These are phyloP conservation scores for Vitis rotundifolia DNA, from an alignment of 164 flowering plant species.

Conservation along the genomic window DNA sequence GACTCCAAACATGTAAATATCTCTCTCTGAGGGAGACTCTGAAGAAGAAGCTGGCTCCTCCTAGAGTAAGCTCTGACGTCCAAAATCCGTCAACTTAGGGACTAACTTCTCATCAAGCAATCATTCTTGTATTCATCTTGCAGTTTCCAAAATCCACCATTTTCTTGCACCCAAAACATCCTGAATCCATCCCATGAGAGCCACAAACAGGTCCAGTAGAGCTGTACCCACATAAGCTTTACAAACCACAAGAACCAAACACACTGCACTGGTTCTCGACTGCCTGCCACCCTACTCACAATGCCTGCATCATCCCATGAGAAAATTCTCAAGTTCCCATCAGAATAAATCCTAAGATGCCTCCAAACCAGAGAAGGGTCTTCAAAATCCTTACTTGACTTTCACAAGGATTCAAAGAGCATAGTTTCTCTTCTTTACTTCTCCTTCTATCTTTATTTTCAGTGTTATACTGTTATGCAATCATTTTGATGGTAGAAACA, in stretches of 20 bases:
- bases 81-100: slow-evolving; percentile 52
- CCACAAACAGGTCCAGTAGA: slow-evolving; percentile 41
- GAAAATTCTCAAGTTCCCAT: slow-evolving; percentile 63
- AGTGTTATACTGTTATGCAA: too few species aligned
- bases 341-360: slow-evolving; percentile 48
- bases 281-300: slow-evolving; percentile 54
- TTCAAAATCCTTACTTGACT: slow-evolving; percentile 40
- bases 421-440: too few species aligned
- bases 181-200: slow-evolving; percentile 14
- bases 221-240: slow-evolving; percentile 46
- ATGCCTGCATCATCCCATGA: slow-evolving; percentile 41
- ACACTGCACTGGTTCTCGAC: slow-evolving; percentile 53
- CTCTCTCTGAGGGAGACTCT: slow-evolving; percentile 45
- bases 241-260: slow-evolving; percentile 59
- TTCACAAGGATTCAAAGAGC: too few species aligned
- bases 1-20: slow-evolving; percentile 48
- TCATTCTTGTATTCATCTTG: slow-evolving; percentile 43
- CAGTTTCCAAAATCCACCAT: slow-evolving; percentile 55
- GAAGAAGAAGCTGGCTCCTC: slow-evolving; percentile 34
- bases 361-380: slow-evolving; percentile 42
- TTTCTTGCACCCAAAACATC: slow-evolving; percentile 37
- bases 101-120: slow-evolving; percentile 53
- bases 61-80: slow-evolving; percentile 27
- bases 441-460: too few species aligned
- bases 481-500: too few species aligned